These are phyloP conservation scores for Acmispon strigosus DNA, from an alignment of 306 rosid species.

Conservation along the genomic window DNA sequence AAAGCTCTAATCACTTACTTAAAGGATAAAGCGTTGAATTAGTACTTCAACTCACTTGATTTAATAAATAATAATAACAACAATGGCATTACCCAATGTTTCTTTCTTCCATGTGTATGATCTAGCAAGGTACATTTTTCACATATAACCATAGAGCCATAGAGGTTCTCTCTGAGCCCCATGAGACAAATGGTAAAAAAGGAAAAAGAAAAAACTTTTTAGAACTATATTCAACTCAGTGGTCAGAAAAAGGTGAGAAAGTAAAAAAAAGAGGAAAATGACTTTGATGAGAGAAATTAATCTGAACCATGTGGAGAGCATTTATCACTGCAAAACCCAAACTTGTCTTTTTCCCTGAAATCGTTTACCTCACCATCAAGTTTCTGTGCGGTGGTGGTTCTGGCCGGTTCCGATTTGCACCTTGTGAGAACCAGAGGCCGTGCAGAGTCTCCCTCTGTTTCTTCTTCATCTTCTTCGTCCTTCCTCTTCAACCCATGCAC, in stretches of 20 bases:
- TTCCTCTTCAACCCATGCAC: constrained; percentile 10
- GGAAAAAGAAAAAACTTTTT: background rate
- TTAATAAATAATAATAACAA: background rate
- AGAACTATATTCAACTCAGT: background rate
- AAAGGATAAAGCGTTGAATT: too few species aligned
- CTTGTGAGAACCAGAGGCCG: constrained; percentile 53
- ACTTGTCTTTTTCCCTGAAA: constrained; percentile 34
- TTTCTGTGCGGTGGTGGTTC: constrained; percentile 35
- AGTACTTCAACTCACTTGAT: too few species aligned
- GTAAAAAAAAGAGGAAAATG: background rate
- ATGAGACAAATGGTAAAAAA: background rate
- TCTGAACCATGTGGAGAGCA: constrained; percentile 34
- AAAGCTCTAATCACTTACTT: too few species aligned
- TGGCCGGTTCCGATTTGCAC: constrained; percentile 80
- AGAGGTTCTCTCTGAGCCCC: constrained; percentile 39
- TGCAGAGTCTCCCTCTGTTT: background rate
- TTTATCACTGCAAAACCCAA: constrained; percentile 35
- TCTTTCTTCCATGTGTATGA: background rate
- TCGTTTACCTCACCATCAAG: constrained; percentile 26
- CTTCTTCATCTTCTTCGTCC: constrained; percentile 1
- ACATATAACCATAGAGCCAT: constrained; percentile 16
- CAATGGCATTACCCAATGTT: constrained; percentile 3
- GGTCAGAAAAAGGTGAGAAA: background rate
- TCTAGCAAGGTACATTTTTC: background rate
- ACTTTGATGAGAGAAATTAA: constrained; percentile 15